Evolutionary conservation across 2,329 filamentous ascomycete species (phyloP), one percentile per base, ranked within the genome.

Genomic region (Microthyrium microscopicum): DNA sequence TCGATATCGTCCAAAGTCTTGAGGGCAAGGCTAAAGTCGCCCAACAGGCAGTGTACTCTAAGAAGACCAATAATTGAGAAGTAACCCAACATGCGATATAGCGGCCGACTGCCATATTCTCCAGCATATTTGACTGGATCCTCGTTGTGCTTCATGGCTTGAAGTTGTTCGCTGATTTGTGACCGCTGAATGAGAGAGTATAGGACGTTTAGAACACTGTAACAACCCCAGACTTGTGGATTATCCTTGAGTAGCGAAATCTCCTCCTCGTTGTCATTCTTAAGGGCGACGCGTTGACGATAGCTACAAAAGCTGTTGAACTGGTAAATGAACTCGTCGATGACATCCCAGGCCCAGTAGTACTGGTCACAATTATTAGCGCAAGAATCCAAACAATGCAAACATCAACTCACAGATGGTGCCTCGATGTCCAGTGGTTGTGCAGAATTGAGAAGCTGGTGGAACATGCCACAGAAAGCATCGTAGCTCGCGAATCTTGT

Each of bases 301-400:
- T 94, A 94, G 42, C 84, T 83, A 57, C 84, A 95, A 69, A 98
- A 98, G 39, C 85, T 91, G 69, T 98, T 94, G 70, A 98, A 98
- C 60, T 98, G 89, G 68, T 98, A 98, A 63, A 98, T 95, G 66
- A 98, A 98, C 61, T 98, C 89, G 59, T 98, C 89, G 61, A 98
- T 94, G 46, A 95, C 87, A 58, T 98, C 89, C 89, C 89, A 98
- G 26, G 89, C 89, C 89, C 89, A 98, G 66, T 87, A 94, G 64
- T 93, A 91, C 83, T 95, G 26, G n/a, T 26, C 15, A 11, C 20
- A 15, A 29, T 15, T 26, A 4, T 11, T 20, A 13, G 12, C 17
- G 12, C 4, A 5, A 13, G 12, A 37, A 19, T 25, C 20, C 26
- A 29, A 11, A 20, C 21, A 8, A n/a, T n/a, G n/a, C n/a, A n/a